Percentiles rank a stretch among this genome's conserved stretches.
phyloP scores from a whole-genome alignment of 1,284 basidiomycete genomes.

The Neotropicomus parvogracilis region DNA sequence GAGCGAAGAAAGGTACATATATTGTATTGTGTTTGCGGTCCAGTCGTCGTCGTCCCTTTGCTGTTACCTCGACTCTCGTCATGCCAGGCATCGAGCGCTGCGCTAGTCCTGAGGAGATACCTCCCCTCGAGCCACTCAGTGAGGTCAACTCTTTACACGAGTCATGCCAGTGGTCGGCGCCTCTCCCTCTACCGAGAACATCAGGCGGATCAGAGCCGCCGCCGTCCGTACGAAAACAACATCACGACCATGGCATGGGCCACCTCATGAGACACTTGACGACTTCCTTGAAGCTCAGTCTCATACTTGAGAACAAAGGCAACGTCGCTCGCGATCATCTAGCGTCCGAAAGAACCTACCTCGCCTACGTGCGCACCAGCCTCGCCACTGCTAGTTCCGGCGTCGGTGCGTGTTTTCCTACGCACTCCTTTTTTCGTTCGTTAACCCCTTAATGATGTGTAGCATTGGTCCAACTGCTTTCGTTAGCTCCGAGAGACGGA shows the following conservation, averaged over 20 bases:
- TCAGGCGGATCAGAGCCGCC: background rate
- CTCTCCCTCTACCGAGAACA: background rate
- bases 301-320: constrained; percentile 33
- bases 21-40: background rate
- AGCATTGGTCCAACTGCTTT: constrained; percentile 29
- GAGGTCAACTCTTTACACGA: constrained; percentile 9
- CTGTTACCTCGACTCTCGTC: background rate
- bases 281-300: constrained; percentile 14
- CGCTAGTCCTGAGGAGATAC: constrained; percentile 15
- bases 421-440: background rate
- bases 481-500: constrained; percentile 8
- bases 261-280: constrained; percentile 1
- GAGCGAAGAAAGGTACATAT: background rate
- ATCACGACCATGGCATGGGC: background rate
- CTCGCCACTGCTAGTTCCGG: constrained; percentile 38
- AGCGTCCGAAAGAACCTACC: constrained; percentile 40
- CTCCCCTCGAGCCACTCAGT: constrained; percentile 25
- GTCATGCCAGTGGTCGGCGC: background rate
- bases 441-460: background rate
- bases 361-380: constrained; percentile 42
- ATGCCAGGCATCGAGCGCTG: constrained; percentile 14
- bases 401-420: constrained; percentile 33
- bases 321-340: constrained; percentile 40
- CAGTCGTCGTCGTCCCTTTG: too few relatives aligned
- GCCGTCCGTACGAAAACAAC: background rate